These are phyloP conservation scores for Ichthyophthirius multifiliis DNA, from an alignment of 169 alveolate genomes.

Conservation along the genomic window DNA sequence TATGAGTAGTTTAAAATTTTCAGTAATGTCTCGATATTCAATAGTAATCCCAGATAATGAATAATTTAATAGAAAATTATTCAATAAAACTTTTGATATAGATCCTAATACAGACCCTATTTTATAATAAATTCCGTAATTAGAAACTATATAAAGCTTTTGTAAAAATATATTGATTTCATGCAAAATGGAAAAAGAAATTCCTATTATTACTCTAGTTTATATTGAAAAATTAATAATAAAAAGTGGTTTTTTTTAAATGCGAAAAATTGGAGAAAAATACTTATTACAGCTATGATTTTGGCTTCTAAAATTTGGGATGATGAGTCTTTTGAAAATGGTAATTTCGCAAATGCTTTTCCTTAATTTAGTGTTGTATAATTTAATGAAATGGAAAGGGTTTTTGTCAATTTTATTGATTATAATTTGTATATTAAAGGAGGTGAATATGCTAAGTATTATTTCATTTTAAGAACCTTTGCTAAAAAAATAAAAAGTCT, in stretches of 20 bases:
- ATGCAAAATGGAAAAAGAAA: constrained; percentile 85
- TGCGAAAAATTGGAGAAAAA: constrained; percentile 78
- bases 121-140: constrained; percentile 37
- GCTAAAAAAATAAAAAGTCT: constrained; percentile 38
- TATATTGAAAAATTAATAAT: constrained; percentile 81
- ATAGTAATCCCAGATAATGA: constrained; percentile 19
- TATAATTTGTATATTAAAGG: constrained; percentile 71
- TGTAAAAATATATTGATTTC: constrained; percentile 75
- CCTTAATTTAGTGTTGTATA: constrained; percentile 69
- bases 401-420: constrained; percentile 68
- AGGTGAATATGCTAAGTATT: constrained; percentile 83
- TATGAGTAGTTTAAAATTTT: no score
- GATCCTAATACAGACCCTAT: constrained; percentile 10
- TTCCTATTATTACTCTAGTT: constrained; percentile 77
- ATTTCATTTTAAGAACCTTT: constrained; percentile 69
- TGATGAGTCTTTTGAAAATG: constrained; percentile 86
- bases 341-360: constrained; percentile 84
- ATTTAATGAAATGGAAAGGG: constrained; percentile 77
- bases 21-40: neutral
- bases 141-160: constrained; percentile 70
- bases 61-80: neutral
- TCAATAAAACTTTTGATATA: neutral
- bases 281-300: constrained; percentile 67
- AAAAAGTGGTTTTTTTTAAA: constrained; percentile 67
- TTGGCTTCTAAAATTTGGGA: constrained; percentile 86